Evolutionary conservation across 2,329 filamentous ascomycete species (phyloP), one percentile per base, ranked within the genome.

Genomic region (Diaporthe vaccinii): DNA sequence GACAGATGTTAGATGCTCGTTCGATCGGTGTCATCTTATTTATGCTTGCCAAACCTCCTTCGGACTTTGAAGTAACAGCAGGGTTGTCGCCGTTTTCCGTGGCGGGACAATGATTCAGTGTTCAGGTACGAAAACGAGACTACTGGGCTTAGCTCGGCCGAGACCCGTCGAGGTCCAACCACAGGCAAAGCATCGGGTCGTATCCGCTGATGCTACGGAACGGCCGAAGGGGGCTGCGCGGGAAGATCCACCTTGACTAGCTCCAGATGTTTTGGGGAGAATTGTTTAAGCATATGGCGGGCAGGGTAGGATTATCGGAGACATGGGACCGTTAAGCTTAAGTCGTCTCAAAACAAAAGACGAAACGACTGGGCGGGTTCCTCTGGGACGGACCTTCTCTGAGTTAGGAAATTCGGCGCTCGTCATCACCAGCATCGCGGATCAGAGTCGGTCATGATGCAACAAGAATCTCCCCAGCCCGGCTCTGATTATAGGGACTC

Each of bases 331-430:
- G 17, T 53, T 53, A 68, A 53, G 46, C 65, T 53, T 39, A 68
- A 53, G 28, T 68, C 65, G 65, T 68, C 65, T 68, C 65, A 68
- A 68, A 68, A 68, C 46, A 68, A 68, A 68, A 53, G 65, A 68
- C 65, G 65, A 68, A 68, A 68, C 65, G 46, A 68, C 65, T 53
- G 46, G 65, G 65, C 34, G 55, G 55, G 31, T 22, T 5, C 20
- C 31, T 8, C 36, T 20, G 22, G 55, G 31, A n/a, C n/a, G 55
- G 31, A 4, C 20, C 7, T 17, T 39, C 57, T 53, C 46, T 53
- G 46, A 68, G 46, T 53, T 53, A 53, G 65, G 65, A 53, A 68
- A 68, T 28, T 53, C 65, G 46, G 46, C 65, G 65, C 65, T 53
- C 14, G 46, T 68, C 15, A 41, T 53, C 25, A 68, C 17, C 31